Conservation (phyloP, 1,284 basidiomycete species). For the Tilletia indica region DNA sequence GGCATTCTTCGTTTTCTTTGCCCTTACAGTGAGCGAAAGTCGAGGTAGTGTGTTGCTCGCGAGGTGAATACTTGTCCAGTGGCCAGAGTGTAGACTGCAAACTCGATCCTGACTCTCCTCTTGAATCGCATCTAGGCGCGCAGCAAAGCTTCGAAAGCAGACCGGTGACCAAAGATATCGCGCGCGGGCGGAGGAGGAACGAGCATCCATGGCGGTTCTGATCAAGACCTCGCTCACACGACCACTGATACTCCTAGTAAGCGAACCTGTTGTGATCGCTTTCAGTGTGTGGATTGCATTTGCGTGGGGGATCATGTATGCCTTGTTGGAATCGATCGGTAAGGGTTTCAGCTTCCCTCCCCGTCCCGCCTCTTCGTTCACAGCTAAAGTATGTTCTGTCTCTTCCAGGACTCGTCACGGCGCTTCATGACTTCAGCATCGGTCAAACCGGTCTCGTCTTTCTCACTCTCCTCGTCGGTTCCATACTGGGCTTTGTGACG, state of each 20-base stretch:
- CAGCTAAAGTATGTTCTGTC: not conserved
- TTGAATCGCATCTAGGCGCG: constrained; percentile 49
- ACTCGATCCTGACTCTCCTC: constrained; percentile 63
- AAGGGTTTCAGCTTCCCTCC: not conserved
- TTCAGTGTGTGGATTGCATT: constrained; percentile 58
- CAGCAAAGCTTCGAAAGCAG: constrained; percentile 42
- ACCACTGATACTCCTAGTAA: constrained; percentile 54
- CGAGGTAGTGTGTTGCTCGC: constrained; percentile 42
- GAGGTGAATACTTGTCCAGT: constrained; percentile 29
- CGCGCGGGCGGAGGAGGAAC: constrained; percentile 53
- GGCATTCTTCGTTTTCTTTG: constrained; percentile 24
- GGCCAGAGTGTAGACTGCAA: constrained; percentile 57
- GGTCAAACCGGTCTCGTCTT: constrained; percentile 38
- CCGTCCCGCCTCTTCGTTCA: not conserved
- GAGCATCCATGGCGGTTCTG: constrained; percentile 42
- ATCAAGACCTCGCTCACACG: constrained; percentile 51
- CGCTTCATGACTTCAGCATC: constrained; percentile 34
- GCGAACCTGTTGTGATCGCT: constrained; percentile 59
- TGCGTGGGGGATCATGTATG: constrained; percentile 32
- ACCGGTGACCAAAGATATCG: constrained; percentile 50
- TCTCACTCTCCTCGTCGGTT: constrained; percentile 38
- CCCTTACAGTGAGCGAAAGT: constrained; percentile 20
- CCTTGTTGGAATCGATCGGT: constrained; percentile 8
- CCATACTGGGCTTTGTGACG: constrained; percentile 66
- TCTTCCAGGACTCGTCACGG: constrained; percentile 45